Conservation (phyloP, 2,329 filamentous ascomycete species). For the Apiospora hydei region DNA sequence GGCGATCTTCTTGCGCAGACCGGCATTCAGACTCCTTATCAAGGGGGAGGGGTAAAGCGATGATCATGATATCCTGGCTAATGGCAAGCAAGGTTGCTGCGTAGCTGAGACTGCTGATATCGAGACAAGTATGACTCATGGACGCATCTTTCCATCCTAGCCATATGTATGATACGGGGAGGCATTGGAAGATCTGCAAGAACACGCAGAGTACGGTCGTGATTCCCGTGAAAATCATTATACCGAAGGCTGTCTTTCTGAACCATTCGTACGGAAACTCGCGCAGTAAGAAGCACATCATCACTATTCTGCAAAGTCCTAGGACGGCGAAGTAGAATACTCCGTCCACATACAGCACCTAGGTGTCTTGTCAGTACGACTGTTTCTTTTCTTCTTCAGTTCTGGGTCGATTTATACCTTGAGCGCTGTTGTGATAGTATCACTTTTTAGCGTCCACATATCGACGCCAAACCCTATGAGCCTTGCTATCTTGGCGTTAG, state of each 20-base stretch:
- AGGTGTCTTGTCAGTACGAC: not conserved
- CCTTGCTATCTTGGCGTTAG: conserved; percentile 34
- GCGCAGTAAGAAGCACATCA: conserved; percentile 44
- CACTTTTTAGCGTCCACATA: conserved; percentile 44
- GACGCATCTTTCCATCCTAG: conserved; percentile 41
- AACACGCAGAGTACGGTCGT: conserved; percentile 41
- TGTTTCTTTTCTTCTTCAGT: not conserved
- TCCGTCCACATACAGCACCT: conserved; percentile 45
- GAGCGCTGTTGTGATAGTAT: conserved; percentile 40
- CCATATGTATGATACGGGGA: conserved; percentile 44
- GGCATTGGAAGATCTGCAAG: conserved; percentile 47
- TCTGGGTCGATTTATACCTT: conserved; percentile 33
- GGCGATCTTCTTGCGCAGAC: conserved; percentile 36
- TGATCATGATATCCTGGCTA: conserved; percentile 44
- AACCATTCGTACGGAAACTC: conserved; percentile 42
- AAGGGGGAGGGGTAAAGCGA: conserved; percentile 46
- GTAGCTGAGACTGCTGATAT: conserved; percentile 43
- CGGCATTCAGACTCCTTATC: conserved; percentile 40
- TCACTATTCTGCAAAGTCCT: conserved; percentile 41
- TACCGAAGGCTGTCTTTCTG: conserved; percentile 34
- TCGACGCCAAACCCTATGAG: conserved; percentile 45
- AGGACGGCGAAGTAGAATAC: conserved; percentile 44
- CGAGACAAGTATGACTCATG: conserved; percentile 38
- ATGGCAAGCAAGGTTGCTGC: conserved; percentile 43
- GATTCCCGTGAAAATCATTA: conserved; percentile 38